Conservation (phyloP, 768 basidiomycete genomes). For the Pleurotus djamor region DNA sequence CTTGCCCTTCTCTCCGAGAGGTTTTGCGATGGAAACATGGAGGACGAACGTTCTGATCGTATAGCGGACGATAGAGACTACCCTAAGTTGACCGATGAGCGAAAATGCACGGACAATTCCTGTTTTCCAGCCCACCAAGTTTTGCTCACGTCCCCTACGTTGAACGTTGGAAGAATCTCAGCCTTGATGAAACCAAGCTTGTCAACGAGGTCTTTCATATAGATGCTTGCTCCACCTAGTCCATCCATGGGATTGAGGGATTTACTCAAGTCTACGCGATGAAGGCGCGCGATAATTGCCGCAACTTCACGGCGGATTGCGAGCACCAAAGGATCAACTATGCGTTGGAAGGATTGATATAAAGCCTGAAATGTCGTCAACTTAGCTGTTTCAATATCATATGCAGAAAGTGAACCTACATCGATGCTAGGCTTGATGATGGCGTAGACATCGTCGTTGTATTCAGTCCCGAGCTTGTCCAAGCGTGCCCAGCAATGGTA, state of each 20-base stretch:
- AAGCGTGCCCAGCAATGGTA: conserved; percentile 77
- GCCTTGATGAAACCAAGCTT: conserved; percentile 80
- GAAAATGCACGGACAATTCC: conserved; percentile 75
- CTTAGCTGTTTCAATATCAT: conserved; percentile 2
- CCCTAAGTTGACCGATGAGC: conserved; percentile 53
- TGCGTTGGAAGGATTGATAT: conserved; percentile 45
- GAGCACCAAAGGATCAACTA: conserved; percentile 59
- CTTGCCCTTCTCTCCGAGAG: conserved; percentile 90
- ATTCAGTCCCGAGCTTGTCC: conserved; percentile 63
- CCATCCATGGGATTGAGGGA: conserved; percentile 62
- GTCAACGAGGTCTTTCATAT: conserved; percentile 91
- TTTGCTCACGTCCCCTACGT: conserved; percentile 66
- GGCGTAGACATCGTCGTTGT: conserved; percentile 54
- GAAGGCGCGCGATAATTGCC: conserved; percentile 78
- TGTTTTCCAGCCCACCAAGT: conserved; percentile 75
- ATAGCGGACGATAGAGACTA: conserved; percentile 67
- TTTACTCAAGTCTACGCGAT: conserved; percentile 81
- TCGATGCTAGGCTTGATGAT: conserved; percentile 55
- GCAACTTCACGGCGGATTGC: conserved; percentile 81
- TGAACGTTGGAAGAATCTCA: conserved; percentile 72
- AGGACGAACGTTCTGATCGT: conserved; percentile 86
- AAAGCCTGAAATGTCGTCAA: conserved; percentile 39
- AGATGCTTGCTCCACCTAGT: conserved; percentile 70
- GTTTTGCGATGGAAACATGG: conserved; percentile 91
- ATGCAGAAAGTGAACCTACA: conserved; percentile 34